Evolutionary conservation across 1,139 yeast genomes (phyloP), one percentile per base, ranked within the genome.

Genomic region (Pichia sp.): DNA sequence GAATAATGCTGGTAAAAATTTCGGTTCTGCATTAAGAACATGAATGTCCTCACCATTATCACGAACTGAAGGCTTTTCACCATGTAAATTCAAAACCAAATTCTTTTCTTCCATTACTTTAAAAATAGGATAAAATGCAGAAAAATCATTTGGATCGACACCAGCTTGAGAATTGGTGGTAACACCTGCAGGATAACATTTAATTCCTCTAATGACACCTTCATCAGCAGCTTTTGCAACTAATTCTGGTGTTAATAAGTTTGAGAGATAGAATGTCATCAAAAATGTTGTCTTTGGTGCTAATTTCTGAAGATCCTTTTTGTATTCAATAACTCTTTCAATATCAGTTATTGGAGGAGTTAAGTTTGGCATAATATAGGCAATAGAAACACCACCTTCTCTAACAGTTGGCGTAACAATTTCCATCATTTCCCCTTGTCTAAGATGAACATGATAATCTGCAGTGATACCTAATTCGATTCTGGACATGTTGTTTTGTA

Each of bases 131-230:
- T 89, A 92, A 62, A 89, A 94, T 4, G 77, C 80, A 45, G 82
- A 77, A 66, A 92, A 92, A 61, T 92, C 95, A 59, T 89, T 87
- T 26, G 94, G 94, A 65, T 85, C 92, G 34, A 92, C 97, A 40
- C 98, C 98, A n/a, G 83, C 87, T 45, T 77, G 68, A 8, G 96
- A 87, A 69, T 92, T 94, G 44, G 99, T 92, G 15, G 99, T 92
- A 32, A 94, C 99, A 43, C 99, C 99, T 1, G 97, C 97, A 29
- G 98, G 98, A 64, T 94, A 92, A 65, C 96, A 89, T 65, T 92
- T 94, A 55, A 89, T 85, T 50, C 95, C 95, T 38, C 85, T 81
- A 37, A 89, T 80, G 46, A 83, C 83, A 3, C 83, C 83, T 15
- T 69, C 63, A 51, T 73, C 66, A n/a, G 92, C 94, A 29, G 97